Percentiles rank a stretch among this genome's conserved stretches.
Conservation (phyloP, 2,329 filamentous ascomycete species). For the Neospermospora avenae region DNA sequence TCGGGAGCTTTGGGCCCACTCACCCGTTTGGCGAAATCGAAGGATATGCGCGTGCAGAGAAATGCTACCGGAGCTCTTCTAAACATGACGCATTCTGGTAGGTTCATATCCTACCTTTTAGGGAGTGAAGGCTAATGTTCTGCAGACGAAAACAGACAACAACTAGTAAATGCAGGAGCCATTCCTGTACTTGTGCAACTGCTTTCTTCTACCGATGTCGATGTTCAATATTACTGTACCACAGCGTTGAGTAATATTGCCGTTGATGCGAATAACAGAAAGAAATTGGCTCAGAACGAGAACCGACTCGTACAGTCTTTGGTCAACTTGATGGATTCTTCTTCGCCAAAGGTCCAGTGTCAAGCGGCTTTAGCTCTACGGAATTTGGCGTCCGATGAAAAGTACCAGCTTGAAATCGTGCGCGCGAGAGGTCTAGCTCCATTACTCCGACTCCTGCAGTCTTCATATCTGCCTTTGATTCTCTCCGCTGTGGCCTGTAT, state of each 20-base stretch:
- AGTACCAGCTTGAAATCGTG: constrained; percentile 97
- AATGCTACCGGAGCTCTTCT: constrained; percentile 94
- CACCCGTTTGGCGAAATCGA: constrained; percentile 90
- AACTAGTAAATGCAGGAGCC: constrained; percentile 95
- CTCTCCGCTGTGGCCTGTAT: constrained; percentile 97
- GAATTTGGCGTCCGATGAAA: constrained; percentile 95
- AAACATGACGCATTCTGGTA: constrained; percentile 99
- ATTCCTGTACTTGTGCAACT: constrained; percentile 96
- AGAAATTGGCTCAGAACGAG: constrained; percentile 87
- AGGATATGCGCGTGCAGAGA: constrained; percentile 96
- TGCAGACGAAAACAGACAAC: constrained; percentile 92
- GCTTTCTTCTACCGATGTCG: constrained; percentile 86
- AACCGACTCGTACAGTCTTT: constrained; percentile 88
- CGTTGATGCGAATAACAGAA: constrained; percentile 86
- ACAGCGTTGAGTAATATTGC: constrained; percentile 98
- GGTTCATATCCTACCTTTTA: constrained; percentile 26
- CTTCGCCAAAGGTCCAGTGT: constrained; percentile 95
- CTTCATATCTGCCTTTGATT: constrained; percentile 91
- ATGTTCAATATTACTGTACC: constrained; percentile 99
- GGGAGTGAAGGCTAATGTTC: constrained; percentile 16
- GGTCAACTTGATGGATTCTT: constrained; percentile 95
- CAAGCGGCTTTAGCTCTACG: constrained; percentile 91
- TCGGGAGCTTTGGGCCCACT: constrained; percentile 90
- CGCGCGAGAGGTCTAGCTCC: constrained; percentile 81
- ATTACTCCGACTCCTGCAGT: constrained; percentile 85